phyloP scores from a whole-genome alignment of 768 basidiomycete genomes.

The Boletus reticuloceps region DNA sequence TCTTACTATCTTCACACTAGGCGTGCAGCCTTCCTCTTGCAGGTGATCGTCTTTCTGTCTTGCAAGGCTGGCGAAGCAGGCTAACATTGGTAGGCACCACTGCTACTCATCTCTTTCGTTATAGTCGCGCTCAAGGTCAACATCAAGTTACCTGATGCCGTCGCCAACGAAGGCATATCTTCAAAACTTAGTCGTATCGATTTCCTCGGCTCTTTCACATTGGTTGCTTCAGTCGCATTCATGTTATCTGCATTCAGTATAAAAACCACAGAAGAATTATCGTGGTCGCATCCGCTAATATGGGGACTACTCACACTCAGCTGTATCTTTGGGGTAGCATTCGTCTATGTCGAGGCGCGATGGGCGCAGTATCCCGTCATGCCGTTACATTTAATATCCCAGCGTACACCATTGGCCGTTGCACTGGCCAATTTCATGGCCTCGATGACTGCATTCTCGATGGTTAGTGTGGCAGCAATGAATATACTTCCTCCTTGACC shows the following conservation, averaged over 20 bases:
- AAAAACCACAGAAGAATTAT: conserved; percentile 73
- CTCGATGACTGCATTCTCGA: conserved; percentile 78
- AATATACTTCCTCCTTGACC: background rate
- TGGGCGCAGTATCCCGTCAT: conserved; percentile 85
- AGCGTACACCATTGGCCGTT: conserved; percentile 78
- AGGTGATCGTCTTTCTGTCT: conserved; percentile 45
- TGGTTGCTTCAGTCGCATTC: conserved; percentile 67
- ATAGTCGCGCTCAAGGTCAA: conserved; percentile 77
- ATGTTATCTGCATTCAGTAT: conserved; percentile 76
- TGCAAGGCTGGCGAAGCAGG: background rate
- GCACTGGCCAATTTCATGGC: conserved; percentile 76
- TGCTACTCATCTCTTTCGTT: conserved; percentile 67
- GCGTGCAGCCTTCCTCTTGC: conserved; percentile 83
- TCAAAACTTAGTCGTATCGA: conserved; percentile 81
- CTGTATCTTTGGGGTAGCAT: conserved; percentile 50
- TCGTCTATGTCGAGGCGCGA: conserved; percentile 76
- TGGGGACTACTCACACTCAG: conserved; percentile 62
- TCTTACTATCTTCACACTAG: conserved; percentile 38
- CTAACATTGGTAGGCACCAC: conserved; percentile 56
- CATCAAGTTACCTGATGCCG: conserved; percentile 66
- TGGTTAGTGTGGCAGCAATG: conserved; percentile 41
- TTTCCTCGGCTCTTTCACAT: conserved; percentile 76
- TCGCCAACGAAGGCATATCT: conserved; percentile 53
- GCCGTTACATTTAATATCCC: conserved; percentile 75
- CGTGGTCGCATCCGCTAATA: conserved; percentile 74